These are phyloP conservation scores for Uromyces viciae-fabae DNA, from an alignment of 1,284 basidiomycete species.

Conservation along the genomic window DNA sequence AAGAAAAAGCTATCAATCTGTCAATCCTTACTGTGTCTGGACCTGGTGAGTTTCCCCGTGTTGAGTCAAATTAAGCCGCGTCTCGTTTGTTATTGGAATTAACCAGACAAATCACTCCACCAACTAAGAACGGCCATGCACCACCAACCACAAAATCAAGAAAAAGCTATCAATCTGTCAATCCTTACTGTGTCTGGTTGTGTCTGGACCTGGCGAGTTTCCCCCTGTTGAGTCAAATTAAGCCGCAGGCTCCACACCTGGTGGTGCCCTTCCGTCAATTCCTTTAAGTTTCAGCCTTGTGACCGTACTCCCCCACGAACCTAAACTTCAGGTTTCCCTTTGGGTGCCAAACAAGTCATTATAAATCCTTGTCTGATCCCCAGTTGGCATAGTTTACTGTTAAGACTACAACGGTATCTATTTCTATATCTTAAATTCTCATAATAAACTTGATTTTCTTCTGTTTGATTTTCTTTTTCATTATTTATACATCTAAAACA, in stretches of 20 bases:
- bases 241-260: constrained; percentile 53
- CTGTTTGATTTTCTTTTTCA: too few species aligned
- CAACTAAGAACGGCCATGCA: constrained; percentile 62
- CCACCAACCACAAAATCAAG: constrained; percentile 62
- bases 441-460: too few species aligned
- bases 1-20: constrained; percentile 62
- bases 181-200: constrained; percentile 60
- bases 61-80: constrained; percentile 54
- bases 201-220: constrained; percentile 52
- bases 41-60: constrained; percentile 52
- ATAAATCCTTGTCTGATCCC: constrained; percentile 62
- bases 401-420: constrained; percentile 64
- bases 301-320: constrained; percentile 63
- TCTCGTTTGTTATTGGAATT: constrained; percentile 66
- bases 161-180: constrained; percentile 62
- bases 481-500: too few species aligned
- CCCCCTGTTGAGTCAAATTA: constrained; percentile 53
- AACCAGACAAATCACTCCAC: constrained; percentile 66
- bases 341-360: constrained; percentile 63
- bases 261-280: constrained; percentile 59
- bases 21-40: constrained; percentile 59
- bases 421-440: too few species aligned
- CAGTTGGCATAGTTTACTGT: constrained; percentile 65
- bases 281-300: constrained; percentile 59
- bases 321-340: constrained; percentile 62